Conservation (phyloP, 139 green algal species). For the Auxenochlorella protothecoides region DNA sequence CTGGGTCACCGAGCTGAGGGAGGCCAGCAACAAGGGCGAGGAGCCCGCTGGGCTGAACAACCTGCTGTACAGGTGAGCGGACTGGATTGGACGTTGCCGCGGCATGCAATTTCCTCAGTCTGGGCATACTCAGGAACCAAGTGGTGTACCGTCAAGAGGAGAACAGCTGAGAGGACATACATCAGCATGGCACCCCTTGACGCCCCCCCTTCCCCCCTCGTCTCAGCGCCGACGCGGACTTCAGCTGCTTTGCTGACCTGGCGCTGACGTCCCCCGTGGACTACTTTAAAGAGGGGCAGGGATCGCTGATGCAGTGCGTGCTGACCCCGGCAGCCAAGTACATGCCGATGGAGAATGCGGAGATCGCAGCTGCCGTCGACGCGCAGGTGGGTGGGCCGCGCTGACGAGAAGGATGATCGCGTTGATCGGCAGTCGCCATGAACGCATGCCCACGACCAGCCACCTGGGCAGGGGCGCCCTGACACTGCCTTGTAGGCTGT, state of each 20-base stretch:
- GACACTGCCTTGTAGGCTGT: background rate
- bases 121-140: too few species aligned
- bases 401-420: too few species aligned
- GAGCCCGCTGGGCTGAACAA: conserved; percentile 68
- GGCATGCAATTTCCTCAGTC: too few species aligned
- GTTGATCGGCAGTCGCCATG: too few species aligned
- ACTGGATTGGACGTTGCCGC: too few species aligned
- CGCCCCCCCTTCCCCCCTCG: background rate
- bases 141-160: too few species aligned
- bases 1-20: conserved; percentile 91
- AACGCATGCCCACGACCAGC: background rate
- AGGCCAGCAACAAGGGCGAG: conserved; percentile 12
- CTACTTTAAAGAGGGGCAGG: conserved; percentile 85
- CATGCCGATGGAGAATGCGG: conserved; percentile 86
- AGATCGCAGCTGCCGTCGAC: conserved; percentile 74
- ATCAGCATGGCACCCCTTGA: too few species aligned
- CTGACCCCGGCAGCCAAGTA: conserved; percentile 86
- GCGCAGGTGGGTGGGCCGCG: conserved; percentile 43
- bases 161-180: too few species aligned
- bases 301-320: conserved; percentile 88
- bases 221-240: conserved; percentile 68
- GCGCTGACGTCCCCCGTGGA: conserved; percentile 80
- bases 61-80: conserved; percentile 69
- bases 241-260: conserved; percentile 94
- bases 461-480: background rate